Evolutionary conservation across 495 filamentous ascomycete species (phyloP).

Genomic region (Aspergillus cristatus): DNA sequence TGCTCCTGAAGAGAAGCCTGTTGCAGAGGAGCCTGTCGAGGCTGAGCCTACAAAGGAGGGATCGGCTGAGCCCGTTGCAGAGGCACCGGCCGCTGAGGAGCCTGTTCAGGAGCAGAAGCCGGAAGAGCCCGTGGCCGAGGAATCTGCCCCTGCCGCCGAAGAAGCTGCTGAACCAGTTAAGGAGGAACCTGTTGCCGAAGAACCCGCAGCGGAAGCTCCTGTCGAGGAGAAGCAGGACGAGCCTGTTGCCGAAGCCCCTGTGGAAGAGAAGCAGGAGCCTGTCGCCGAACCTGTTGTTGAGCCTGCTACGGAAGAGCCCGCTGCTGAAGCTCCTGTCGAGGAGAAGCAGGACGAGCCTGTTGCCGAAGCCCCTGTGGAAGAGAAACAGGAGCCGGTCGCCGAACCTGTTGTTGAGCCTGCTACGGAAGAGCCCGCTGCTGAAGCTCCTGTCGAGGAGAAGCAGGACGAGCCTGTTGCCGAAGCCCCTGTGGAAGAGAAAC

Average conservation of each 20-base stretch:
- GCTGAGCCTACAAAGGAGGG: constrained; percentile 6
- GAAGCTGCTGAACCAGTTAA: constrained; percentile 3
- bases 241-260: background rate
- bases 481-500: constrained; percentile 2
- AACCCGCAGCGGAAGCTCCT: constrained; percentile 1
- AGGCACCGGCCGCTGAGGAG: constrained; percentile 3
- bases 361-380: constrained; percentile 1
- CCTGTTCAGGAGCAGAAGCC: constrained; percentile 2
- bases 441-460: constrained; percentile 1
- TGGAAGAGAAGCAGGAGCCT: constrained; percentile 3
- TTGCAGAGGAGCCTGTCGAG: background rate
- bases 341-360: background rate
- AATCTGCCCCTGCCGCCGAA: constrained; percentile 4
- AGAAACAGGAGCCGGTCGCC: background rate
- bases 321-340: background rate
- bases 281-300: constrained; percentile 1
- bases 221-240: constrained; percentile 1
- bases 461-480: background rate
- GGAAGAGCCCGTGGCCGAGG: background rate
- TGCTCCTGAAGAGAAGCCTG: constrained; percentile 1
- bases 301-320: background rate
- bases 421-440: background rate
- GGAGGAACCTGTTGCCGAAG: constrained; percentile 3
- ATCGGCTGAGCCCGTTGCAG: constrained; percentile 2
- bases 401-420: background rate